phyloP scores from a whole-genome alignment of 495 filamentous ascomycete genomes.

The Patellaria atrata region DNA sequence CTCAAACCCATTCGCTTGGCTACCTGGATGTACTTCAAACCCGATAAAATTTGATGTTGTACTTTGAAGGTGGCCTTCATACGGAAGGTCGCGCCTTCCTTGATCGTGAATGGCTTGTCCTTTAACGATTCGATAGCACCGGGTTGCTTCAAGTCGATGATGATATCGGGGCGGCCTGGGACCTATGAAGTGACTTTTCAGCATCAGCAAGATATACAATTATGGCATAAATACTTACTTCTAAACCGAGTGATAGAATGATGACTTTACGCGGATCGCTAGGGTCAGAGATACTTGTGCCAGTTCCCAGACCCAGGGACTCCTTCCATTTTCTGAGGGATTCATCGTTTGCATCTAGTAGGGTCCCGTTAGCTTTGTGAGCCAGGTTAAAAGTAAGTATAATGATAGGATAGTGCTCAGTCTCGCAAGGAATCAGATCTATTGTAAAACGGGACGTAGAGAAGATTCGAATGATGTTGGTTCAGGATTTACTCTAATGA shows the following conservation, averaged over 20 bases:
- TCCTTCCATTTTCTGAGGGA: slow-evolving; percentile 94
- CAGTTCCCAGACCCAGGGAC: slow-evolving; percentile 66
- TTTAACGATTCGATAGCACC: slow-evolving; percentile 59
- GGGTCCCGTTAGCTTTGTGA: not conserved
- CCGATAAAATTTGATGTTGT: slow-evolving; percentile 85
- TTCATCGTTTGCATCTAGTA: slow-evolving; percentile 61
- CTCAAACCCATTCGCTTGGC: slow-evolving; percentile 76
- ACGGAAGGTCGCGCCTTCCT: slow-evolving; percentile 80
- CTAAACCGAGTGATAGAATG: slow-evolving; percentile 77
- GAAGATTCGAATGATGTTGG: not conserved
- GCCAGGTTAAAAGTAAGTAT: not conserved
- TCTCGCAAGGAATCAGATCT: not conserved
- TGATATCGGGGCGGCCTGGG: slow-evolving; percentile 62
- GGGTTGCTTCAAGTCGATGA: slow-evolving; percentile 58
- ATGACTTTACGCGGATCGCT: slow-evolving; percentile 71
- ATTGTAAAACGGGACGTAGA: not conserved
- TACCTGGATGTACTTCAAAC: slow-evolving; percentile 85
- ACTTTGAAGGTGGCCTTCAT: slow-evolving; percentile 92
- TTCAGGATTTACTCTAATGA: slow-evolving; percentile 1
- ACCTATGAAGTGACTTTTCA: slow-evolving; percentile 25
- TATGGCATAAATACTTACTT: slow-evolving; percentile 25
- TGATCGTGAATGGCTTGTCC: slow-evolving; percentile 86
- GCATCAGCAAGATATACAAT: not conserved
- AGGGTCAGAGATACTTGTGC: slow-evolving; percentile 40
- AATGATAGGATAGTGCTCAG: too few relatives aligned